Evolutionary conservation across 768 basidiomycete genomes (phyloP).

Genomic region (Pleurotus tuber-regium): DNA sequence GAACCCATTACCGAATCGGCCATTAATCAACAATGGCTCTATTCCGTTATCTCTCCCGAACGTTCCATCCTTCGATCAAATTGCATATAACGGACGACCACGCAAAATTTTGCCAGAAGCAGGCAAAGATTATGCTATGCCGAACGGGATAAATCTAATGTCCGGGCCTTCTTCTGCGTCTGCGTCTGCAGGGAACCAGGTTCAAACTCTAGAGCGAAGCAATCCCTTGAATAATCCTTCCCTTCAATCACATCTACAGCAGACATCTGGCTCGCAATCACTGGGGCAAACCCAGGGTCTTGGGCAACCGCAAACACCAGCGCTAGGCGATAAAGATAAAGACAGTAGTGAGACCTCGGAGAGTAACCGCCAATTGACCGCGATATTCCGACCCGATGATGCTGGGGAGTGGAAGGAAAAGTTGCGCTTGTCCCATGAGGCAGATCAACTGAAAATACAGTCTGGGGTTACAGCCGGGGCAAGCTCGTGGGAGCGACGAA

Average conservation of each 20-base stretch:
- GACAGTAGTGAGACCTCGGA: constrained; percentile 40
- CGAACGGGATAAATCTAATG: constrained; percentile 59
- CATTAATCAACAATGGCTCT: constrained; percentile 64
- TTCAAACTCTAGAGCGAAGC: constrained; percentile 50
- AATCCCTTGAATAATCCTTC: constrained; percentile 41
- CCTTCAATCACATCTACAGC: constrained; percentile 31
- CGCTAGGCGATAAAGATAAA: constrained; percentile 39
- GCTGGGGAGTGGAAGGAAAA: constrained; percentile 86
- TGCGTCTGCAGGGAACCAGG: constrained; percentile 38
- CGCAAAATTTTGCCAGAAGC: constrained; percentile 78
- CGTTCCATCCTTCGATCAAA: constrained; percentile 70
- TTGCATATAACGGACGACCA: constrained; percentile 75
- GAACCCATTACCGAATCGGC: constrained; percentile 92
- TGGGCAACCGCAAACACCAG: constrained; percentile 30
- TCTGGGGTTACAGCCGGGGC: constrained; percentile 35
- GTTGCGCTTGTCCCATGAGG: constrained; percentile 63
- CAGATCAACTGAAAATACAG: constrained; percentile 49
- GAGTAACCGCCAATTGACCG: constrained; percentile 55
- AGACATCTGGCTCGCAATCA: constrained; percentile 31
- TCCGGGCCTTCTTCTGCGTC: constrained; percentile 52
- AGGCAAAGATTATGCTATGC: constrained; percentile 64
- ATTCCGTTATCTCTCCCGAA: constrained; percentile 68
- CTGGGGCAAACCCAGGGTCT: constrained; percentile 25
- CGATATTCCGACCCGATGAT: constrained; percentile 87
- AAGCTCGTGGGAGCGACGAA: constrained; percentile 49